A percentile compares a stretch with the other conserved stretches of the same genome.
Conservation (phyloP, 2,329 filamentous ascomycete species). For the Hymenoscyphus salicellus region DNA sequence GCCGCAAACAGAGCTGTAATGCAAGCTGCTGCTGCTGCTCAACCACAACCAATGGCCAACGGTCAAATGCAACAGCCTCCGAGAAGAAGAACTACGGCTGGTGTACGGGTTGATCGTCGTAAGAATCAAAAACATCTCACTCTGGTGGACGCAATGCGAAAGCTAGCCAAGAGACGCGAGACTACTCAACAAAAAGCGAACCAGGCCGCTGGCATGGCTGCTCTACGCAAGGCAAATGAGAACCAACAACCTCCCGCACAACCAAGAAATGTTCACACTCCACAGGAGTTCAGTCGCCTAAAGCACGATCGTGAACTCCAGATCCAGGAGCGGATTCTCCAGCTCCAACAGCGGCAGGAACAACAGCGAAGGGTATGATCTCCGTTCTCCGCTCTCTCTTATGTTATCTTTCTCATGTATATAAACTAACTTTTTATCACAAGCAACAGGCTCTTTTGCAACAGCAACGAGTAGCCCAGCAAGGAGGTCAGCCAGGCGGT, state of each 20-base stretch:
- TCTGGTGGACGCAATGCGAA: constrained; percentile 91
- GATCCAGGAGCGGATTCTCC: constrained; percentile 57
- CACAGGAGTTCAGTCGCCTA: constrained; percentile 84
- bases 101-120: constrained; percentile 80
- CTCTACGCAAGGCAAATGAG: constrained; percentile 79
- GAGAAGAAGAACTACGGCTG: constrained; percentile 70
- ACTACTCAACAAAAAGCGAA: constrained; percentile 81
- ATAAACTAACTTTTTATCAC: constrained; percentile 2
- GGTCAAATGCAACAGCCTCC: constrained; percentile 48
- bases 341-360: constrained; percentile 40
- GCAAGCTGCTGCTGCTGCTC: constrained; percentile 36
- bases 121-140: constrained; percentile 83
- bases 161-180: constrained; percentile 91
- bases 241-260: constrained; percentile 40
- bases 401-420: constrained; percentile 3
- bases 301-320: constrained; percentile 82
- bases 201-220: constrained; percentile 71
- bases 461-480: constrained; percentile 11
- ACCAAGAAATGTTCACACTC: constrained; percentile 54
- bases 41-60: constrained; percentile 35
- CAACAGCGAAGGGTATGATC: constrained; percentile 52
- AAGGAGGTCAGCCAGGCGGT: constrained; percentile 27
- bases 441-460: constrained; percentile 4
- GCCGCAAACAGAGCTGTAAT: constrained; percentile 52
- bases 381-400: not conserved